These are phyloP conservation scores for Cryphonectria parasitica DNA, from an alignment of 2,329 filamentous ascomycete genomes.

Conservation along the genomic window DNA sequence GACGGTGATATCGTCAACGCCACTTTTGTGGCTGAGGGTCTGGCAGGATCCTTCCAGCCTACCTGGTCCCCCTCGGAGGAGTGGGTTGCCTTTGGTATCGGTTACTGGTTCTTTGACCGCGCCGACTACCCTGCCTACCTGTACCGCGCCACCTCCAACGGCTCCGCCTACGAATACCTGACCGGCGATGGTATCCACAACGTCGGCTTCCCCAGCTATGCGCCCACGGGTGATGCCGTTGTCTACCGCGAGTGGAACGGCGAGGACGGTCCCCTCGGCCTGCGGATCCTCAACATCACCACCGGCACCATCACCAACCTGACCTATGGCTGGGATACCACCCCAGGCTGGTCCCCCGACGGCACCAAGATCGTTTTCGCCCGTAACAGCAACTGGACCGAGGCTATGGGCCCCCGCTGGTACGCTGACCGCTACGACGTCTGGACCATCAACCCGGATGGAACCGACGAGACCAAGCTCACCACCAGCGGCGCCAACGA, in stretches of 20 bases:
- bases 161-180: conserved; percentile 35
- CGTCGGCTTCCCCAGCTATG: conserved; percentile 46
- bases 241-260: conserved; percentile 40
- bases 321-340: conserved; percentile 45
- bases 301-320: conserved; percentile 35
- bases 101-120: conserved; percentile 45
- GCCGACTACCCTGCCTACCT: conserved; percentile 30
- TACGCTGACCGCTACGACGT: conserved; percentile 42
- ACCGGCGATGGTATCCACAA: conserved; percentile 39
- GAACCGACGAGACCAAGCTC: conserved; percentile 40
- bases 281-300: conserved; percentile 40
- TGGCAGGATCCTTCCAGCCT: conserved; percentile 46
- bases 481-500: conserved; percentile 45
- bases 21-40: conserved; percentile 36
- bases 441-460: conserved; percentile 46
- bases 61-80: conserved; percentile 43
- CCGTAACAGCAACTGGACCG: conserved; percentile 36
- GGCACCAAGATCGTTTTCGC: conserved; percentile 45
- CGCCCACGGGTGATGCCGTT: conserved; percentile 40
- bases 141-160: conserved; percentile 27
- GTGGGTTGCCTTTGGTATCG: conserved; percentile 45
- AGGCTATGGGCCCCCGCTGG: conserved; percentile 21
- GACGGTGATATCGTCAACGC: conserved; percentile 4
- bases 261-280: conserved; percentile 34
- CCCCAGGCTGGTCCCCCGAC: conserved; percentile 44